Evolutionary conservation across 2,329 filamentous ascomycete species (phyloP).

Genomic region (Geosmithia morbida): DNA sequence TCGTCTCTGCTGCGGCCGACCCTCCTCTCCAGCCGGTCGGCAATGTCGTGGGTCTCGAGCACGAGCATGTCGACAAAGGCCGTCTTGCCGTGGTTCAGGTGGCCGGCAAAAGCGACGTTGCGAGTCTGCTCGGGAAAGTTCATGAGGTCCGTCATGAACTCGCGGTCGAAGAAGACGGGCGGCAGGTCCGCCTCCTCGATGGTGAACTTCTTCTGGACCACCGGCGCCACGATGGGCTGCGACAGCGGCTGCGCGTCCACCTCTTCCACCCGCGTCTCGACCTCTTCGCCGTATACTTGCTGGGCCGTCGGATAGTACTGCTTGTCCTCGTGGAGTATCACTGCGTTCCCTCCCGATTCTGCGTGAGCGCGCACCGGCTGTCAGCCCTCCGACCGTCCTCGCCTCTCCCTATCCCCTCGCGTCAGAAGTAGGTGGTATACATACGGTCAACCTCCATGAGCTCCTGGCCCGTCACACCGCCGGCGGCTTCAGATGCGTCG

Average conservation of each 20-base stretch:
- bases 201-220: slow-evolving; percentile 91
- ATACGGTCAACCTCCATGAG: slow-evolving; percentile 85
- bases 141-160: slow-evolving; percentile 92
- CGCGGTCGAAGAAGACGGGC: slow-evolving; percentile 71
- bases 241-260: slow-evolving; percentile 90
- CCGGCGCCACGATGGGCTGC: slow-evolving; percentile 84
- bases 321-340: slow-evolving; percentile 98
- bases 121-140: slow-evolving; percentile 90
- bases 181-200: slow-evolving; percentile 87
- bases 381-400: background rate
- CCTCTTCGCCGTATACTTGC: slow-evolving; percentile 86
- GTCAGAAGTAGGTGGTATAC: slow-evolving; percentile 5
- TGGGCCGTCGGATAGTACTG: slow-evolving; percentile 98
- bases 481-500: slow-evolving; percentile 45
- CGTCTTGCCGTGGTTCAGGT: slow-evolving; percentile 95
- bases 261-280: slow-evolving; percentile 92
- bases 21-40: slow-evolving; percentile 63
- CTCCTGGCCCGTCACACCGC: slow-evolving; percentile 57
- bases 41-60: slow-evolving; percentile 82
- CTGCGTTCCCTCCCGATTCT: slow-evolving; percentile 85
- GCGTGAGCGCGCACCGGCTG: slow-evolving; percentile 2
- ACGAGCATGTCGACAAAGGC: slow-evolving; percentile 98
- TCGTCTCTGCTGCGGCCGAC: slow-evolving; percentile 73
- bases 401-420: background rate
- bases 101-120: slow-evolving; percentile 83